Evolutionary conservation across 1,284 basidiomycete genomes (phyloP).

Genomic region (Austroboletus novae-zelandiae): DNA sequence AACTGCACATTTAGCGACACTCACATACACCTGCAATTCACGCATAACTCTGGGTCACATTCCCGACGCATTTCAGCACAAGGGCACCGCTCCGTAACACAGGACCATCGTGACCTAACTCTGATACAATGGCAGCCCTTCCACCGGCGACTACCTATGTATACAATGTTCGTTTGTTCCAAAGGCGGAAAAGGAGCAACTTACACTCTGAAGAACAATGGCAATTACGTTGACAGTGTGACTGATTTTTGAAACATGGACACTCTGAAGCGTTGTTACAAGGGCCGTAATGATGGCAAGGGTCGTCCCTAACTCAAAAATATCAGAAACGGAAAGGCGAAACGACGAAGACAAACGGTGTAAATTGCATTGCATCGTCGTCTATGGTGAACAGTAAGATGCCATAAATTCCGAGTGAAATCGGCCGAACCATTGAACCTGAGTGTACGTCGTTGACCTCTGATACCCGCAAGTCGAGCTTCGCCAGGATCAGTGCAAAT

Average conservation of each 20-base stretch:
- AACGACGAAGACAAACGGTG: conserved; percentile 33
- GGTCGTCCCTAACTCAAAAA: conserved; percentile 26
- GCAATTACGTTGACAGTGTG: conserved; percentile 42
- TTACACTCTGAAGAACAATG: conserved; percentile 38
- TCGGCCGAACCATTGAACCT: conserved; percentile 23
- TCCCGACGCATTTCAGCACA: conserved; percentile 38
- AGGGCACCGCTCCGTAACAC: conserved; percentile 33
- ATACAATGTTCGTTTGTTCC: neutral
- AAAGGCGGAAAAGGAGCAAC: conserved; percentile 4
- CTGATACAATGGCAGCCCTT: conserved; percentile 40
- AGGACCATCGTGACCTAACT: conserved; percentile 17
- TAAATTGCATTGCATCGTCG: conserved; percentile 30
- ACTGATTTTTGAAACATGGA: conserved; percentile 33
- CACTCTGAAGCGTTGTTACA: conserved; percentile 35
- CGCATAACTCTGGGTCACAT: conserved; percentile 41
- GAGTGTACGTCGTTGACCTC: conserved; percentile 7
- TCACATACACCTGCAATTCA: conserved; percentile 27
- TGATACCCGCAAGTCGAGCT: neutral
- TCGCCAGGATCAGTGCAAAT: conserved; percentile 11
- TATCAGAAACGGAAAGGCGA: neutral
- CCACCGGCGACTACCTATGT: conserved; percentile 37
- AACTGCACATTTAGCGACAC: conserved; percentile 4
- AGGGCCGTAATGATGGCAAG: conserved; percentile 42
- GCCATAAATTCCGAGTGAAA: neutral
- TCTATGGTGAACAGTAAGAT: conserved; percentile 25